A percentile compares a stretch with the other conserved stretches of the same genome.
Evolutionary conservation across 306 rosid species (phyloP).

Genomic region (Cucurbita pepo): DNA sequence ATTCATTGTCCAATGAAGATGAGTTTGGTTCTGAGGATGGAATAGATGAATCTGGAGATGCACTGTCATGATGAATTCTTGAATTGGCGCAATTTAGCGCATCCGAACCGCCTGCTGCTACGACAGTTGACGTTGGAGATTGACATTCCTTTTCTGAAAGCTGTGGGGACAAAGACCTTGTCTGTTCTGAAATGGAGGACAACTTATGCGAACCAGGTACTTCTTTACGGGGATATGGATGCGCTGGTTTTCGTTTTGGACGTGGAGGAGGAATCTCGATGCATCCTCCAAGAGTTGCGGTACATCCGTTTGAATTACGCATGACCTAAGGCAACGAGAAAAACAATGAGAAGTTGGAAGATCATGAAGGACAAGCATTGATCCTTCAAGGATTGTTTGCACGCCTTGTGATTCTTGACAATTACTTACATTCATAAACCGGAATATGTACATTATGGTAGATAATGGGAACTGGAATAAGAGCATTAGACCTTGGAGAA

Average conservation of each 20-base stretch:
- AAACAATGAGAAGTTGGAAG: not conserved
- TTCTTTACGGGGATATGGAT: slow-evolving; percentile 79
- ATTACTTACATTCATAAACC: slow-evolving; percentile 8
- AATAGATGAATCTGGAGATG: slow-evolving; percentile 39
- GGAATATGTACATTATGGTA: slow-evolving; percentile 15
- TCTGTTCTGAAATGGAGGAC: slow-evolving; percentile 16
- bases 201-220: slow-evolving; percentile 19
- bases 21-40: slow-evolving; percentile 22
- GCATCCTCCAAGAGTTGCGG: slow-evolving; percentile 19
- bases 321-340: slow-evolving; percentile 23
- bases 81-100: slow-evolving; percentile 32
- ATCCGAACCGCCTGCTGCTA: slow-evolving; percentile 35
- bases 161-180: slow-evolving; percentile 33
- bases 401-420: slow-evolving; percentile 10
- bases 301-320: slow-evolving; percentile 28
- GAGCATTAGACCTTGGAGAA: slow-evolving; percentile 55
- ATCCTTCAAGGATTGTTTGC: slow-evolving; percentile 9
- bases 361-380: not conserved
- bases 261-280: slow-evolving; percentile 85
- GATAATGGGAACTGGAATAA: slow-evolving; percentile 20
- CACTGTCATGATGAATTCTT: slow-evolving; percentile 26
- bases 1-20: slow-evolving; percentile 18
- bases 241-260: slow-evolving; percentile 70
- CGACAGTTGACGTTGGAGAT: slow-evolving; percentile 49
- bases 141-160: slow-evolving; percentile 41